Conservation (phyloP, 805 yeast genomes). For the Torulaspora gathmanii region DNA sequence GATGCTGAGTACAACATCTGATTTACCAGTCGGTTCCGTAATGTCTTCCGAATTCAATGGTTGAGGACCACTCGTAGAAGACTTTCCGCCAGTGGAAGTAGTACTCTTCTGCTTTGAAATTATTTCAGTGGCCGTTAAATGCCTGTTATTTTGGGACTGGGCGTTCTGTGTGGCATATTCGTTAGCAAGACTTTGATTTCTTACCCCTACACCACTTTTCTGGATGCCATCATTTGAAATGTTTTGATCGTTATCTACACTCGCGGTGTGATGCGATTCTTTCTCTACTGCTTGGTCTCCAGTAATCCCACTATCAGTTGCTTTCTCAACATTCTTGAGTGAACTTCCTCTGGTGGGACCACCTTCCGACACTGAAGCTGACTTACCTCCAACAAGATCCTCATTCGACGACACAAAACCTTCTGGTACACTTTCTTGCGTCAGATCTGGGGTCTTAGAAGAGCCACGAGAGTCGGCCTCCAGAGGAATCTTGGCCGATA, state of each 20-base stretch:
- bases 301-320: not conserved
- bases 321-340: not conserved
- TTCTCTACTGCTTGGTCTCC: not conserved
- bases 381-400: not conserved
- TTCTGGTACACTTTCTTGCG: not conserved
- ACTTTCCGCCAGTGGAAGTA: conserved; percentile 18
- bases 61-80: conserved; percentile 12
- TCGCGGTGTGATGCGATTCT: not conserved
- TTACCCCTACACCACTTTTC: not conserved
- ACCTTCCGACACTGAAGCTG: not conserved
- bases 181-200: not conserved
- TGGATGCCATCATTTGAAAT: not conserved
- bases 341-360: not conserved
- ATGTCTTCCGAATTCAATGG: conserved; percentile 10
- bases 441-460: not conserved
- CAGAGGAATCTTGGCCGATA: conserved; percentile 30
- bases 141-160: conserved; percentile 2
- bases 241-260: not conserved
- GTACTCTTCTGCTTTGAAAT: conserved; percentile 22
- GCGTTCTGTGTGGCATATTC: not conserved
- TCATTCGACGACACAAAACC: not conserved
- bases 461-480: conserved; percentile 14
- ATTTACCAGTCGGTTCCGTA: conserved; percentile 8
- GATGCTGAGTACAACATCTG: conserved; percentile 8
- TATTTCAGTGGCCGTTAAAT: conserved; percentile 10